Evolutionary conservation across 148 eudicot species (phyloP), one percentile per base, ranked within the genome.

Genomic region (Pouteria glomerata): DNA sequence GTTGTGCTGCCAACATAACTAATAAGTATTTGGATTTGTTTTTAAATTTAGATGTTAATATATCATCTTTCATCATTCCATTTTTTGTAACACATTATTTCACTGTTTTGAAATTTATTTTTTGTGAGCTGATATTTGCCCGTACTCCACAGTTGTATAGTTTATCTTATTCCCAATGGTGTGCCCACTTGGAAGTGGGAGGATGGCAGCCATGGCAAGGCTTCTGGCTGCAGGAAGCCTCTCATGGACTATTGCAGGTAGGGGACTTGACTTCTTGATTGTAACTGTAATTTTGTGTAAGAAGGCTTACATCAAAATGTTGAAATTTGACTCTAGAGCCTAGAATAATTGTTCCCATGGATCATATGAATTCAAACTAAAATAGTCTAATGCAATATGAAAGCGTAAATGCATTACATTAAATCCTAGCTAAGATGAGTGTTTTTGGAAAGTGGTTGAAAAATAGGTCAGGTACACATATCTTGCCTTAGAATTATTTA

Each of bases 141-240:
- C 48, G 27, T 67, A 42, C 23, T 64, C 33, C 44, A 62, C 53
- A 66, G 72, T 70, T 71, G 68, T 70, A 48, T 41, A 71, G 65
- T 48, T 63, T 69, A 21, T 60, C 18, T 34, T 39, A 61, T 68
- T 74, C 50, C 53, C 59, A 42, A 86, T 89, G 95, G 89, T 83
- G 56, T 81, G 85, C 78, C 69, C 85, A 62, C 51, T 81, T 76
- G 82, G 82, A 74, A 77, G 81, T 74, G 85, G 79, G 70, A 87
- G 76, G 72, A 87, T 89, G 95, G 85, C 88, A 47, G 85, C 83
- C 69, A 77, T 84, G 84, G 82, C 90, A 35, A 88, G 82, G 81
- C 72, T 78, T 80, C 77, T 85, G 53, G 81, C 75, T 6, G 85
- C 81, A 62, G 87, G 84, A 68, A 80, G 76, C 67, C 51, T 83